Evolutionary conservation across 2,329 filamentous ascomycete genomes (phyloP), one percentile per base, ranked within the genome.

Genomic region (Camptophora hylomeconis): DNA sequence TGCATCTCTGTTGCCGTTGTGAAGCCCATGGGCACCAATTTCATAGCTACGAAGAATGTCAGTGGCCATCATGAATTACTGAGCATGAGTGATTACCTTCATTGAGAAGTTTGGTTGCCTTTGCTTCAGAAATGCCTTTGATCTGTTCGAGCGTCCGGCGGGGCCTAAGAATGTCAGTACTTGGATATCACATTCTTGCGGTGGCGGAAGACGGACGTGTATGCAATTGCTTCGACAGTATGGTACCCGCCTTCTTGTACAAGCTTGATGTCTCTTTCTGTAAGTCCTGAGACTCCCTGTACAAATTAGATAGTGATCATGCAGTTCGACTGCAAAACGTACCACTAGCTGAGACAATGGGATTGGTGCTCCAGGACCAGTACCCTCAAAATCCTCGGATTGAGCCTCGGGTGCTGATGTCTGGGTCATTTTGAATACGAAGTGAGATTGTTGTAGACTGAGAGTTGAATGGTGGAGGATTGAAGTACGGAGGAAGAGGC

Each of bases 1-100:
- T 98, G 92, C 86, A 98, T 98, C 58, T 98, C 92, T 0, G 89
- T 98, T 3, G 89, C 89, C 0, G 89, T 98, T 2, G 92, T 98
- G 53, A 98, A 98, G 22, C 89, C 89, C 86, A 98, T 93, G 0
- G 89, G 89, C 1, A 98, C 89, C 28, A 95, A 70, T 56, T 94
- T 98, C 1, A 84, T 86, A 16, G 87, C 87, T 92, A 44, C 22
- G 15, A 15, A 26, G 21, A 4, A 20, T 28, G 2, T 35, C 31
- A 41, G 24, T 44, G 34, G 36, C 14, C 7, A 23, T 2, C 28
- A 28, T 26, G 17, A 10, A 17, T 3, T 24, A 28, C 7, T 6
- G 2, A 23, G 28, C 12, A 25, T 7, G n/a, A 21, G 31, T 8
- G 25, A n/a, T 41, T 54, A 87, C 86, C 86, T 65, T 95, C 89